Evolutionary conservation across 1,284 basidiomycete genomes (phyloP).

Genomic region (Ustilago trichophora): DNA sequence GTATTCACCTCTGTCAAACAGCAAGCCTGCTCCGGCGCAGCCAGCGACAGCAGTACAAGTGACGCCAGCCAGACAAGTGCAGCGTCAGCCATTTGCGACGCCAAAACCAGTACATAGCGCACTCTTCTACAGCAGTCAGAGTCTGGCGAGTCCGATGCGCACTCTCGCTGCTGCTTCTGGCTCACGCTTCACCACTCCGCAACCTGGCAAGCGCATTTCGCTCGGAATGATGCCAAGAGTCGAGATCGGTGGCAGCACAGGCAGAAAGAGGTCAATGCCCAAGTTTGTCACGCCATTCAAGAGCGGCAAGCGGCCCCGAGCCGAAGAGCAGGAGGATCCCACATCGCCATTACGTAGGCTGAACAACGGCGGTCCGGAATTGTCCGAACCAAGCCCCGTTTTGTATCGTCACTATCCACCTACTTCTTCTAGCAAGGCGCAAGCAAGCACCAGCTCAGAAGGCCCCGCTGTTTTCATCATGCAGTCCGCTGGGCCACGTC

Average conservation of each 20-base stretch:
- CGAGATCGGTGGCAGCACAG: conserved; percentile 16
- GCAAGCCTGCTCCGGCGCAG: neutral
- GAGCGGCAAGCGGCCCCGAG: conserved; percentile 32
- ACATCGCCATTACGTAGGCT: conserved; percentile 17
- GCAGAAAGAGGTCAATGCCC: conserved; percentile 24
- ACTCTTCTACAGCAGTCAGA: neutral
- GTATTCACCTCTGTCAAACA: neutral
- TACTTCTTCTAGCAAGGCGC: neutral
- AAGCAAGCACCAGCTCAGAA: neutral
- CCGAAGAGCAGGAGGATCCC: conserved; percentile 10
- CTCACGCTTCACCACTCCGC: conserved; percentile 28
- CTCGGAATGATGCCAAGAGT: conserved; percentile 46
- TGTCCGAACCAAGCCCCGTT: neutral
- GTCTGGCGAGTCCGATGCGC: conserved; percentile 17
- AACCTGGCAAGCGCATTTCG: conserved; percentile 31
- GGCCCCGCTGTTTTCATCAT: conserved; percentile 27
- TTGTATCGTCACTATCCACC: conserved; percentile 6
- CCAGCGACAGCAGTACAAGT: neutral
- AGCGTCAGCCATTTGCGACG: conserved; percentile 14
- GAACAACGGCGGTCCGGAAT: neutral
- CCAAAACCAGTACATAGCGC: conserved; percentile 10
- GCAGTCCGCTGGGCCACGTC: conserved; percentile 1
- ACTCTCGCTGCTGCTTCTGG: conserved; percentile 2
- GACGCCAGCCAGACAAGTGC: neutral
- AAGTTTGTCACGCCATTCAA: conserved; percentile 55